phyloP scores from a whole-genome alignment of 129 eudicot species.

The Cynara cardunculus region DNA sequence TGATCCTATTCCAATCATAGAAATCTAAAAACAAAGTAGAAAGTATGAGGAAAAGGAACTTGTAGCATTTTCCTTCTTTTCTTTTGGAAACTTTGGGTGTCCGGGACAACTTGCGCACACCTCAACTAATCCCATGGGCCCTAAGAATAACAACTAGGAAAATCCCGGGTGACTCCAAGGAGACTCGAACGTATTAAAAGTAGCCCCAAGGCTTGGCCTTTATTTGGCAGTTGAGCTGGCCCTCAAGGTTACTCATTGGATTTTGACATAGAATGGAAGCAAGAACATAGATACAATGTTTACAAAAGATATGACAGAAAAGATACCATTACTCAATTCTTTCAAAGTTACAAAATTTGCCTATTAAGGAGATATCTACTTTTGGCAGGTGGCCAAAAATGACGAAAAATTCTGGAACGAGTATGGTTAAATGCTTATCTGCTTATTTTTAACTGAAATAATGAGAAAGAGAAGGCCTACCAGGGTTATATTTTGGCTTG shows the following conservation, averaged over 20 bases:
- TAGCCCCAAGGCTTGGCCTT: no score
- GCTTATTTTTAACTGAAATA: background rate
- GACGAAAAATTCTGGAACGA: background rate
- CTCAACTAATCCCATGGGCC: background rate
- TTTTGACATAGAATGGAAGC: background rate
- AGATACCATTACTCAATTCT: no score
- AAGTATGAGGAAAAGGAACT: background rate
- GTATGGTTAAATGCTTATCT: background rate
- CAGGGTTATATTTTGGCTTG: constrained; percentile 64
- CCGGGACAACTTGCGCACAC: no score
- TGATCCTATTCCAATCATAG: constrained; percentile 82
- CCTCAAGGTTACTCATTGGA: background rate
- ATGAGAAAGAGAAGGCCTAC: constrained; percentile 16
- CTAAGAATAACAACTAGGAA: no score
- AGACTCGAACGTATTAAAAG: no score
- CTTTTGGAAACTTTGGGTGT: background rate
- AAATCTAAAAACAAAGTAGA: constrained; percentile 48
- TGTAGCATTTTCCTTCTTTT: background rate
- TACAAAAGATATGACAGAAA: background rate
- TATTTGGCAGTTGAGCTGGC: no score
- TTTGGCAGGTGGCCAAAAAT: background rate
- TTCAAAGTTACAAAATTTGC: background rate
- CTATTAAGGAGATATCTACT: background rate
- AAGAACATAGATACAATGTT: background rate
- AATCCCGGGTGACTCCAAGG: no score